Evolutionary conservation across 306 rosid species (phyloP), one percentile per base, ranked within the genome.

Genomic region (Herpetospermum pedunculosum): DNA sequence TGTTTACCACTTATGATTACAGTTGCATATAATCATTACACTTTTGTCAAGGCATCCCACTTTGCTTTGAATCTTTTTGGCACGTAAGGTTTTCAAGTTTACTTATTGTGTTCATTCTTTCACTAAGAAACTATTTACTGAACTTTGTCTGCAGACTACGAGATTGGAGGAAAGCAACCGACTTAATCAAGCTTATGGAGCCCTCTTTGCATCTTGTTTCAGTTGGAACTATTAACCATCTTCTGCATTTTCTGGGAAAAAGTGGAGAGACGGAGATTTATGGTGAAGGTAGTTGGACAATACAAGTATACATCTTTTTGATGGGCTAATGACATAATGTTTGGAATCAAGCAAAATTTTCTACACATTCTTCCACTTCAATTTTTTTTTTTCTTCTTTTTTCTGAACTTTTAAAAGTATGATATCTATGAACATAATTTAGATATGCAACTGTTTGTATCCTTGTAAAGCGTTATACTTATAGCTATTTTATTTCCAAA

Each of bases 251-350:
- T 79, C 80, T 93, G 54, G 98, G 98, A 80, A 91, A 83, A 83
- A 87, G 96, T 76, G 98, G 98, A 74, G 91, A 83, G 83, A 81
- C 79, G 50, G 96, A 91, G 75, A 80, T 86, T n/a, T 73, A 93
- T 90, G 98, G 80, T 91, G 82, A 90, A 90, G 97, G 98, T 93
- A 76, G 12, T 26, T 13, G 15, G 69, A 69, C 55, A 74, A 15
- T 50, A 46, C 52, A 73, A 40, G 72, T 55, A 21, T n/a, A 44
- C 60, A 73, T 37, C 38, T 72, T 73, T 21, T 52, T 77, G 77
- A 82, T 60, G 29, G 49, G 19, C 70, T 55, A 30, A n/a, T n/a
- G n/a, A n/a, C n/a, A n/a, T n/a, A n/a, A 60, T 77, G 54, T 60
- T 64, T 5, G 19, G 53, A 43, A 14, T 41, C 21, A 13, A 68